These are phyloP conservation scores for Ceratocystis cacaofunesta DNA, from an alignment of 2,329 filamentous ascomycete species.

Conservation along the genomic window DNA sequence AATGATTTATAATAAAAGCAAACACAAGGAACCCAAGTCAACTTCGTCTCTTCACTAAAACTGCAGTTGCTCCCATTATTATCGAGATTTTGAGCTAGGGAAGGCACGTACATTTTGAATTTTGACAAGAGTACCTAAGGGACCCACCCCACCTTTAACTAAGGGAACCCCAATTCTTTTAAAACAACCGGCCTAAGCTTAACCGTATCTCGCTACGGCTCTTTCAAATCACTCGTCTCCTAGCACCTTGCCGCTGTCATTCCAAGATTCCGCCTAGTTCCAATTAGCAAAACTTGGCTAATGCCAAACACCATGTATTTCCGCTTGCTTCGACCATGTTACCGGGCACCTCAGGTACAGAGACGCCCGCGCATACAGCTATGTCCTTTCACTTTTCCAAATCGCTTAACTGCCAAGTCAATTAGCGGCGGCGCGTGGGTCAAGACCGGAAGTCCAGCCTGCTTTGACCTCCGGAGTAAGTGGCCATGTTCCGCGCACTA, in stretches of 20 bases:
- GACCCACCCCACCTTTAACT: background rate
- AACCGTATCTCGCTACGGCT: background rate
- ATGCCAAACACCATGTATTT: background rate
- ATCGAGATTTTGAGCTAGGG: background rate
- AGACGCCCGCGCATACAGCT: background rate
- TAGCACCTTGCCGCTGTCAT: background rate
- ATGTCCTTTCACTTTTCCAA: background rate
- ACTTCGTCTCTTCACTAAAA: too few species aligned
- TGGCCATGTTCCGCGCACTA: background rate
- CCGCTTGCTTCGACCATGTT: background rate
- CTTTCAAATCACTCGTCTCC: background rate
- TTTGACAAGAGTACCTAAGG: background rate
- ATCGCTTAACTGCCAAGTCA: background rate
- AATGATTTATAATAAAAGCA: too few species aligned
- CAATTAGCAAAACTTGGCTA: background rate
- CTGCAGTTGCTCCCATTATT: too few species aligned
- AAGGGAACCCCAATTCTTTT: background rate
- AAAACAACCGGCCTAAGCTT: background rate
- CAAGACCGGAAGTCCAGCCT: conserved; percentile 23
- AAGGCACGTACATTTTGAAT: conserved; percentile 19
- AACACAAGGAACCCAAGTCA: too few species aligned
- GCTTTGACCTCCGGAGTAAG: conserved; percentile 29
- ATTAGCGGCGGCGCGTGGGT: background rate
- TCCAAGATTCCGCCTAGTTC: background rate
- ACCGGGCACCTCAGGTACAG: background rate